phyloP scores from a whole-genome alignment of 2,329 filamentous ascomycete species.

The Xylariaceae sp. region DNA sequence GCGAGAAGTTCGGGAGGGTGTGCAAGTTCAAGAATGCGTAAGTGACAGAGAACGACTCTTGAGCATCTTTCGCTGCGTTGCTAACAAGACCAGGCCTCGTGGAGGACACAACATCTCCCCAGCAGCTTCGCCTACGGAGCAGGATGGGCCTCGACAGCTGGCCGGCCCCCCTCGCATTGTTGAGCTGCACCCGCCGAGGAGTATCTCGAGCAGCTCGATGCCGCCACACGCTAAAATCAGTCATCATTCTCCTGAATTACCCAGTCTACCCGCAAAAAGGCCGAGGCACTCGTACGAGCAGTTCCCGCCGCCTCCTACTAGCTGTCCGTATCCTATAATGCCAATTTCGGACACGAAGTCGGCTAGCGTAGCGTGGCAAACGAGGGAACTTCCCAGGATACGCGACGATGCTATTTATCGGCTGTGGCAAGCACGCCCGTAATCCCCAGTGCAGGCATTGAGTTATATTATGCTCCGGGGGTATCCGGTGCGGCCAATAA shows the following conservation, averaged over 20 bases:
- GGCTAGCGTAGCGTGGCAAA: constrained; percentile 34
- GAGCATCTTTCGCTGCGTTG: background rate
- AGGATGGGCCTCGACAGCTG: constrained; percentile 42
- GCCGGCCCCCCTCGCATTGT: constrained; percentile 31
- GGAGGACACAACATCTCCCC: constrained; percentile 57
- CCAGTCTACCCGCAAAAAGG: constrained; percentile 44
- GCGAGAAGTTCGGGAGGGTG: constrained; percentile 80
- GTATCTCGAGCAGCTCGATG: constrained; percentile 45
- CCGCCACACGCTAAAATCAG: constrained; percentile 41
- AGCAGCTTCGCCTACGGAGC: constrained; percentile 48
- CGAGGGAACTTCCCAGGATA: constrained; percentile 45
- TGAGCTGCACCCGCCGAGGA: constrained; percentile 40
- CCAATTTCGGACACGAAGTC: constrained; percentile 37
- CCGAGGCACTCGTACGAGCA: constrained; percentile 46
- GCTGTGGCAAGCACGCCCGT: constrained; percentile 46
- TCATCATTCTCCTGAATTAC: constrained; percentile 32
- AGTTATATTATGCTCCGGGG: background rate
- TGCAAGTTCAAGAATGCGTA: constrained; percentile 86
- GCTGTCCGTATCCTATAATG: constrained; percentile 30
- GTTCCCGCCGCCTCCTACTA: constrained; percentile 36
- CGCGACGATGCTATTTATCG: constrained; percentile 47
- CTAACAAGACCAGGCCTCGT: constrained; percentile 43
- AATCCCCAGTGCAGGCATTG: constrained; percentile 27
- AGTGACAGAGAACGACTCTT: constrained; percentile 39
- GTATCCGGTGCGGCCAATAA: too few relatives aligned